Percentiles rank a stretch among this genome's conserved stretches.
phyloP scores from a whole-genome alignment of 495 filamentous ascomycete genomes.

The Achaetomiella virescens region DNA sequence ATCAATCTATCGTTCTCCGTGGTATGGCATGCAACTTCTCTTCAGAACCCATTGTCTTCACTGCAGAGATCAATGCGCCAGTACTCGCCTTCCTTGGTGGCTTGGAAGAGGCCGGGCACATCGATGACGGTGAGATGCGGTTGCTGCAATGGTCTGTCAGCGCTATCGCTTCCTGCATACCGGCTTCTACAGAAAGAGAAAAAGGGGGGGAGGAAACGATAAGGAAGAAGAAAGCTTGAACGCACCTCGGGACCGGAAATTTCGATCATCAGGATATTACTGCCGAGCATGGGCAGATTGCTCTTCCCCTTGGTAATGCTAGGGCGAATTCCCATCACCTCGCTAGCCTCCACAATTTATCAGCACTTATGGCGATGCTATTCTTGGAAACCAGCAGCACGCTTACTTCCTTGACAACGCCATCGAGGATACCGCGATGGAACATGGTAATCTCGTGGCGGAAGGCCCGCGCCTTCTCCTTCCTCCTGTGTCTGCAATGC shows the following conservation, averaged over 20 bases:
- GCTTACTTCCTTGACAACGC: slow-evolving; percentile 23
- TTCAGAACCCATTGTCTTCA: not conserved
- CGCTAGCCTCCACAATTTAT: slow-evolving; percentile 28
- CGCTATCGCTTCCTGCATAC: too few species aligned
- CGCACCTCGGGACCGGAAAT: slow-evolving; percentile 44
- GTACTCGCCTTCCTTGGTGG: slow-evolving; percentile 1
- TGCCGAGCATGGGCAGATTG: slow-evolving; percentile 41
- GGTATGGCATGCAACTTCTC: too few species aligned
- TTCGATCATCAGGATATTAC: slow-evolving; percentile 54
- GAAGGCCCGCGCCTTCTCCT: slow-evolving; percentile 14
- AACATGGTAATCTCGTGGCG: slow-evolving; percentile 18
- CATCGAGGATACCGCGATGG: slow-evolving; percentile 18
- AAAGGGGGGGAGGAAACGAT: too few species aligned
- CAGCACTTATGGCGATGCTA: not conserved
- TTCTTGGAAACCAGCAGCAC: not conserved
- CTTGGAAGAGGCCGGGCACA: slow-evolving; percentile 20
- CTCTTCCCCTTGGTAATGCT: slow-evolving; percentile 16
- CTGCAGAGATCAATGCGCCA: not conserved
- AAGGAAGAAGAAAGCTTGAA: too few species aligned
- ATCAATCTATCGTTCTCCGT: slow-evolving; percentile 12
- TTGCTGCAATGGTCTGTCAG: too few species aligned
- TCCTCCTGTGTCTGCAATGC: slow-evolving; percentile 6
- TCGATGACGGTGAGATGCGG: slow-evolving; percentile 22
- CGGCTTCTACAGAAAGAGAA: too few species aligned
- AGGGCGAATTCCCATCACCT: slow-evolving; percentile 39